phyloP scores from a whole-genome alignment of 2,329 filamentous ascomycete species.

The Cryphonectria nitschkei region DNA sequence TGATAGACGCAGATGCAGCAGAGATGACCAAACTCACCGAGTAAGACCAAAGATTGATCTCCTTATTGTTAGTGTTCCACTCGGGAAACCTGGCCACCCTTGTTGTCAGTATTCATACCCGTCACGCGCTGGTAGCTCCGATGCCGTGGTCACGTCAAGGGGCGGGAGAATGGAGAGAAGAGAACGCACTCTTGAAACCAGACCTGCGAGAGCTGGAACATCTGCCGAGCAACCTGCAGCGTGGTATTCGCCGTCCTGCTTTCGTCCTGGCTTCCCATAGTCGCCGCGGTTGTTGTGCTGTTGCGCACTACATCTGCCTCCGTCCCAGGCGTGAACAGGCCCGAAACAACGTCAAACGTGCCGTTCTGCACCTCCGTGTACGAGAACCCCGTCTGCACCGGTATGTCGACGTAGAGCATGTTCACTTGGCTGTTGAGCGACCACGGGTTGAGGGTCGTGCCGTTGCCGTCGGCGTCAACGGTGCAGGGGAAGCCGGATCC shows the following conservation, averaged over 20 bases:
- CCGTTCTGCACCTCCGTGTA: slow-evolving; percentile 35
- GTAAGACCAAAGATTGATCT: slow-evolving; percentile 55
- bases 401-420: slow-evolving; percentile 73
- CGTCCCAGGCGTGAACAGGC: slow-evolving; percentile 33
- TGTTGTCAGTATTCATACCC: neutral
- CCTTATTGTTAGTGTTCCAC: slow-evolving; percentile 50
- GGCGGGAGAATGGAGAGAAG: neutral
- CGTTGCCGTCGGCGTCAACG: slow-evolving; percentile 54
- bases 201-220: slow-evolving; percentile 59
- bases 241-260: slow-evolving; percentile 51
- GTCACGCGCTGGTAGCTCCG: neutral
- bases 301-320: slow-evolving; percentile 35
- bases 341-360: slow-evolving; percentile 29
- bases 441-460: slow-evolving; percentile 58
- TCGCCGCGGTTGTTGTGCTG: slow-evolving; percentile 52
- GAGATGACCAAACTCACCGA: slow-evolving; percentile 12
- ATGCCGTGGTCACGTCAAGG: neutral
- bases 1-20: neutral
- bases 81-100: slow-evolving; percentile 46
- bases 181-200: slow-evolving; percentile 52
- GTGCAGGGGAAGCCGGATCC: slow-evolving; percentile 56
- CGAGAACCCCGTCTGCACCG: slow-evolving; percentile 42
- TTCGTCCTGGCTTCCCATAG: slow-evolving; percentile 50
- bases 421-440: slow-evolving; percentile 68
- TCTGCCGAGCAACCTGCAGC: slow-evolving; percentile 50